phyloP scores from a whole-genome alignment of 139 green algal genomes.

The Picochlorum costavermella region DNA sequence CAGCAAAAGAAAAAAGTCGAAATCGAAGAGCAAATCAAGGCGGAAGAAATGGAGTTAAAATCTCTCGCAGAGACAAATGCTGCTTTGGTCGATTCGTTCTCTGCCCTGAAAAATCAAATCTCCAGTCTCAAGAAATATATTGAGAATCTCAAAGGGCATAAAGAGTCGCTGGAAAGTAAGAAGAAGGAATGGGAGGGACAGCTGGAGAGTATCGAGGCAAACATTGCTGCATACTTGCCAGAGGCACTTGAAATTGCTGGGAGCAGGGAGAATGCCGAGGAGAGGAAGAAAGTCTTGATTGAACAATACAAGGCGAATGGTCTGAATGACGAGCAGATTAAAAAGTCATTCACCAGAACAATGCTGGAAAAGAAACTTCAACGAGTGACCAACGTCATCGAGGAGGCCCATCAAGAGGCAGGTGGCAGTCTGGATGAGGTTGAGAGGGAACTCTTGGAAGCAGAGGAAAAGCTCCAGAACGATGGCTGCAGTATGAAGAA shows the following conservation, averaged over 20 bases:
- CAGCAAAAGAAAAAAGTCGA: not conserved
- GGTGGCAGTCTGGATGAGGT: slow-evolving; percentile 27
- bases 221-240: not conserved
- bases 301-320: slow-evolving; percentile 5
- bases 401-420: slow-evolving; percentile 22
- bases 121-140: not conserved
- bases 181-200: too few relatives aligned
- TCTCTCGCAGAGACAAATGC: not conserved
- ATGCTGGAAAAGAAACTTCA: slow-evolving; percentile 22
- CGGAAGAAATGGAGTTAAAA: not conserved
- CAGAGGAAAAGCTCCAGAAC: slow-evolving; percentile 1
- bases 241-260: slow-evolving; percentile 15
- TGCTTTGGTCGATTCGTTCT: not conserved
- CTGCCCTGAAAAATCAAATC: not conserved
- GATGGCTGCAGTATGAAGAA: slow-evolving; percentile 1
- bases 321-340: slow-evolving; percentile 16
- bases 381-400: slow-evolving; percentile 25
- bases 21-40: not conserved
- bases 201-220: slow-evolving; percentile 6
- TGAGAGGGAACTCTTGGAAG: slow-evolving; percentile 9
- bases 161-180: not conserved
- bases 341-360: not conserved
- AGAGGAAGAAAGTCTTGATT: not conserved
- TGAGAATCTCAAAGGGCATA: not conserved
- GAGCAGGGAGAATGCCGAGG: slow-evolving; percentile 12